These are phyloP conservation scores for Aspergillus quadricinctus DNA, from an alignment of 2,329 filamentous ascomycete genomes.

Conservation along the genomic window DNA sequence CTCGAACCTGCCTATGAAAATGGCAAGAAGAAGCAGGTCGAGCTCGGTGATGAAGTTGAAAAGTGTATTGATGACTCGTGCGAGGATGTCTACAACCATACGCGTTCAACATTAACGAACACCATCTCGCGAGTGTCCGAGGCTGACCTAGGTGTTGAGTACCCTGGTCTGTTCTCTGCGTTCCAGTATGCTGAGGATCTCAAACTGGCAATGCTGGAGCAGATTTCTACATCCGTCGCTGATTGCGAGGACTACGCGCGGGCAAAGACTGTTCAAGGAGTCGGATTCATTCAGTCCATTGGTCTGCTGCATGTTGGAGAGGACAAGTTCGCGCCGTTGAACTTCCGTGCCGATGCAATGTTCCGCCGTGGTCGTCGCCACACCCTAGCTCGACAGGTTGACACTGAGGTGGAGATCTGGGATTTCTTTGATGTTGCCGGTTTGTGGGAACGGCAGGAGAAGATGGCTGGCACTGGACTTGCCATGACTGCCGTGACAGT, in stretches of 20 bases:
- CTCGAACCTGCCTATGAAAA: constrained; percentile 82
- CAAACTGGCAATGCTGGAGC: constrained; percentile 84
- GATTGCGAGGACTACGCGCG: constrained; percentile 85
- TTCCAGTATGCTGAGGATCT: constrained; percentile 93
- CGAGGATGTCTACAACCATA: constrained; percentile 79
- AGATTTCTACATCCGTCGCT: constrained; percentile 74
- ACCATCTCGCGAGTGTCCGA: constrained; percentile 75
- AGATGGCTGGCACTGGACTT: constrained; percentile 90
- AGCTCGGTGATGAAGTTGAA: constrained; percentile 78
- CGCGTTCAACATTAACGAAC: constrained; percentile 67
- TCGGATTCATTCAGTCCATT: constrained; percentile 81
- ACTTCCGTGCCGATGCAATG: constrained; percentile 90
- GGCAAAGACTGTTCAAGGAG: constrained; percentile 69
- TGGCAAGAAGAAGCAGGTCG: constrained; percentile 71
- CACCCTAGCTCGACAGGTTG: constrained; percentile 74
- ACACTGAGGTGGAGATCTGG: constrained; percentile 80
- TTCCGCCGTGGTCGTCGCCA: constrained; percentile 75
- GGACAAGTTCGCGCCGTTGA: constrained; percentile 77
- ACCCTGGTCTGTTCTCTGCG: constrained; percentile 77
- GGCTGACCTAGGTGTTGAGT: constrained; percentile 73
- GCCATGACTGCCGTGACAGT: constrained; percentile 87
- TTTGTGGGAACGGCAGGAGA: constrained; percentile 85
- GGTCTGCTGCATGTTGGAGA: constrained; percentile 79
- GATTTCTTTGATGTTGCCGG: constrained; percentile 90
- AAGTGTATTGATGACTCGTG: constrained; percentile 79